Evolutionary conservation across 2,329 filamentous ascomycete genomes (phyloP).

Genomic region (Pseudocercospora cruenta): DNA sequence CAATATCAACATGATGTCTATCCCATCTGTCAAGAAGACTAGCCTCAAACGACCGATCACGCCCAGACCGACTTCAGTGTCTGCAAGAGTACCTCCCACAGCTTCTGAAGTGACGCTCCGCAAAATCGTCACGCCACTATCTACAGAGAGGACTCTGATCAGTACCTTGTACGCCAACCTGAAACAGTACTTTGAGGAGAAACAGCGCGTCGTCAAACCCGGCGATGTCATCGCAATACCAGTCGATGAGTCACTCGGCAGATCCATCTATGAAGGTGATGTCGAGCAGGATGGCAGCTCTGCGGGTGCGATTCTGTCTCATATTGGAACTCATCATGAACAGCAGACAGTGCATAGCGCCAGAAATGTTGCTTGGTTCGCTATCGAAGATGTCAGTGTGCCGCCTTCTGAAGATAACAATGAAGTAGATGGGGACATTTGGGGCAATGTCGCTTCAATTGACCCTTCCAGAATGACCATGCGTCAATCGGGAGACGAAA

Average conservation of each 20-base stretch:
- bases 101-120: conserved; percentile 82
- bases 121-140: conserved; percentile 85
- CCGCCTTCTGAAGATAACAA: conserved; percentile 53
- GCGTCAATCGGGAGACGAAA: conserved; percentile 86
- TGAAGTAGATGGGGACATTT: conserved; percentile 69
- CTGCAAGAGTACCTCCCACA: conserved; percentile 58
- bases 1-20: conserved; percentile 76
- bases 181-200: conserved; percentile 85
- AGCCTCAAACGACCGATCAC: conserved; percentile 46
- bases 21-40: conserved; percentile 45
- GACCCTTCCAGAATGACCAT: conserved; percentile 86
- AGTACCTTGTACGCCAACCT: conserved; percentile 83
- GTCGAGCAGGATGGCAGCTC: conserved; percentile 70
- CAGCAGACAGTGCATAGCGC: conserved; percentile 56
- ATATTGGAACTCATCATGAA: conserved; percentile 40
- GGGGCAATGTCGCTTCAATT: conserved; percentile 84
- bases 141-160: conserved; percentile 82
- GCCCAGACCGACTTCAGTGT: conserved; percentile 37
- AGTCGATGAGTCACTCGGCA: conserved; percentile 82
- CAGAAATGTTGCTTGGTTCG: conserved; percentile 81
- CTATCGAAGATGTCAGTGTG: conserved; percentile 72
- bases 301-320: conserved; percentile 46
- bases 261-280: conserved; percentile 73
- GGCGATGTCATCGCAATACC: conserved; percentile 89
- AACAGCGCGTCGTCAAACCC: conserved; percentile 77